Conservation (phyloP, 2,329 filamentous ascomycete genomes). For the Byssoonygena ceratinophila region DNA sequence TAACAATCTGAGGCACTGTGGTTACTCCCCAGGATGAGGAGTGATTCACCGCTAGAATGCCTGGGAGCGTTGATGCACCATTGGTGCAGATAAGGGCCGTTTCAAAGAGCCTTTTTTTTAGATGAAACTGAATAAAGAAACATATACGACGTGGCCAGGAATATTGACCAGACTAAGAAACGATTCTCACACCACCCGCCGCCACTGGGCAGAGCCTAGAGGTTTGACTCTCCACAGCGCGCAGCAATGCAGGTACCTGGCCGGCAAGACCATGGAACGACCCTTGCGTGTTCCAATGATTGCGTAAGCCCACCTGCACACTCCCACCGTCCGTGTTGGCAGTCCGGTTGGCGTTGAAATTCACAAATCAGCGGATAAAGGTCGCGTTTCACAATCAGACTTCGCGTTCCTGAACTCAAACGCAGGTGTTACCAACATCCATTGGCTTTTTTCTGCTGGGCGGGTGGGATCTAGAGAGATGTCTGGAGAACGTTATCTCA, state of each 20-base stretch:
- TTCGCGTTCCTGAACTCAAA: constrained; percentile 6
- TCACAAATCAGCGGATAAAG: constrained; percentile 3
- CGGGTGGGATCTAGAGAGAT: neutral
- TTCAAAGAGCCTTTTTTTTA: neutral
- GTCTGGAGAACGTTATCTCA: neutral
- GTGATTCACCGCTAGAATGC: neutral
- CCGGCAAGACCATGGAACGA: constrained; percentile 2
- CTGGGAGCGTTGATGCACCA: neutral
- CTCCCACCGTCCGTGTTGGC: neutral
- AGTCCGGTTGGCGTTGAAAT: neutral
- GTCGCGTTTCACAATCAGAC: neutral
- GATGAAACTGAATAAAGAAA: neutral
- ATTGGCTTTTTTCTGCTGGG: neutral
- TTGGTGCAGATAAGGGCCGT: neutral
- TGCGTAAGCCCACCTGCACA: no score
- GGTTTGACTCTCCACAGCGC: neutral
- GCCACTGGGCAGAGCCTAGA: no score
- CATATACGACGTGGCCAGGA: neutral
- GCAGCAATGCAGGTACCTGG: neutral
- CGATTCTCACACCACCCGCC: no score
- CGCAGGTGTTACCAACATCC: neutral
- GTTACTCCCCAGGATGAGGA: neutral
- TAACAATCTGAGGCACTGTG: neutral
- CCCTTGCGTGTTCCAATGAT: constrained; percentile 1
- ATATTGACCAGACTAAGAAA: neutral